Conservation (phyloP, 2,329 filamentous ascomycete species). For the Sodiomyces alkalinus region DNA sequence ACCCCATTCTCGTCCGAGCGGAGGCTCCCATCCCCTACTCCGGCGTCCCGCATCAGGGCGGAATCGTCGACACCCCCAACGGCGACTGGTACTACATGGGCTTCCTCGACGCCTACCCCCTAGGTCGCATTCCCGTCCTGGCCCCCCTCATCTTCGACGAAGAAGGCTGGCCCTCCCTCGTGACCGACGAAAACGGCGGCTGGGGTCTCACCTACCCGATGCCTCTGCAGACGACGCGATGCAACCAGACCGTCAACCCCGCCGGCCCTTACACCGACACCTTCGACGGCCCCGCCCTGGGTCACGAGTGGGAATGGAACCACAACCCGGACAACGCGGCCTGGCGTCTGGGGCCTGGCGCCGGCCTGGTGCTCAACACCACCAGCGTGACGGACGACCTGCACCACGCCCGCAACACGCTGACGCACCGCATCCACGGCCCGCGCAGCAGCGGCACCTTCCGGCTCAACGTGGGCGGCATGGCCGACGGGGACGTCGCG, state of each 20-base stretch:
- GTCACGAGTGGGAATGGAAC: slow-evolving; percentile 41
- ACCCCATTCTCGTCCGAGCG: slow-evolving; percentile 24
- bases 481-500: slow-evolving; percentile 31
- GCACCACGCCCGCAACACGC: slow-evolving; percentile 24
- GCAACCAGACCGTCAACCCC: neutral
- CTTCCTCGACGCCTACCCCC: slow-evolving; percentile 37
- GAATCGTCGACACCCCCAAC: slow-evolving; percentile 31
- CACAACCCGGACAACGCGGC: slow-evolving; percentile 37
- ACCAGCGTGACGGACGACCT: slow-evolving; percentile 34
- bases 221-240: slow-evolving; percentile 11
- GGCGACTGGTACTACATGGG: slow-evolving; percentile 42
- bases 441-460: slow-evolving; percentile 30
- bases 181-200: slow-evolving; percentile 23
- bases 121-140: slow-evolving; percentile 36
- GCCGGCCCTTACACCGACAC: slow-evolving; percentile 4
- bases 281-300: slow-evolving; percentile 17
- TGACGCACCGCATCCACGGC: slow-evolving; percentile 28
- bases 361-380: slow-evolving; percentile 22
- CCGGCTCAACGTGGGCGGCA: slow-evolving; percentile 25
- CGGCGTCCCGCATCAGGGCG: slow-evolving; percentile 35
- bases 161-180: slow-evolving; percentile 26
- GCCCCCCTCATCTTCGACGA: slow-evolving; percentile 33
- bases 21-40: slow-evolving; percentile 23
- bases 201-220: slow-evolving; percentile 28
- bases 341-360: slow-evolving; percentile 5